Evolutionary conservation across 305 asterid species (phyloP).

Genomic region (Fraxinus paxiana): DNA sequence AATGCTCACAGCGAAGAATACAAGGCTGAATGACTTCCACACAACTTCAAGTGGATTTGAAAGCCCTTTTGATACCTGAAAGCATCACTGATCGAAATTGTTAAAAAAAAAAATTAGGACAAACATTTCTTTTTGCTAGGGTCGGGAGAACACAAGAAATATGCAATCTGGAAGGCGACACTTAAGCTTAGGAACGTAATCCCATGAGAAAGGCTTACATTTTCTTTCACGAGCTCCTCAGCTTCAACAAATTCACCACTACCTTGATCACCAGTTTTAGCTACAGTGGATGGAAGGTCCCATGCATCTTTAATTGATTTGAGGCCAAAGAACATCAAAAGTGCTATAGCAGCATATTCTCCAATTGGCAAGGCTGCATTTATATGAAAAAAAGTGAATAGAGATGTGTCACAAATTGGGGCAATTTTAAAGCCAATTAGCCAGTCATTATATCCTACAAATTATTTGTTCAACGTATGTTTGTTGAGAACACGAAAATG

Average conservation of each 20-base stretch:
- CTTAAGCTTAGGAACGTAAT: background rate
- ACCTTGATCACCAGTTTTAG: conserved; percentile 52
- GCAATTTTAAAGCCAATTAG: background rate
- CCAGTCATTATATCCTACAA: background rate
- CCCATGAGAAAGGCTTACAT: conserved; percentile 34
- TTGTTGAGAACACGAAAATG: background rate
- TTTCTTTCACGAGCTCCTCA: conserved; percentile 92
- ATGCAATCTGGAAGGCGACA: background rate
- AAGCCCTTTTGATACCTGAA: conserved; percentile 60
- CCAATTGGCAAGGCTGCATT: conserved; percentile 80
- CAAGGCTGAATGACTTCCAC: conserved; percentile 53
- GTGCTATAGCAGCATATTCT: conserved; percentile 91
- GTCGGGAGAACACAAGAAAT: background rate
- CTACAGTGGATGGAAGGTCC: conserved; percentile 63
- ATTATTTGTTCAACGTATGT: background rate
- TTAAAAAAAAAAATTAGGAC: background rate
- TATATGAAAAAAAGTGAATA: background rate
- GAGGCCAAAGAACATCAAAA: conserved; percentile 87
- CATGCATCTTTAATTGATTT: conserved; percentile 94
- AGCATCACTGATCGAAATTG: background rate
- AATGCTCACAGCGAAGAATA: conserved; percentile 51
- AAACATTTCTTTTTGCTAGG: background rate
- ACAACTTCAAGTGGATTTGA: conserved; percentile 77
- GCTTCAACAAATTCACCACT: conserved; percentile 84
- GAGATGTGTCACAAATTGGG: background rate